A percentile compares a stretch with the other conserved stretches of the same genome.
Evolutionary conservation across 1,284 basidiomycete genomes (phyloP).

Genomic region (Blastosporella zonata): DNA sequence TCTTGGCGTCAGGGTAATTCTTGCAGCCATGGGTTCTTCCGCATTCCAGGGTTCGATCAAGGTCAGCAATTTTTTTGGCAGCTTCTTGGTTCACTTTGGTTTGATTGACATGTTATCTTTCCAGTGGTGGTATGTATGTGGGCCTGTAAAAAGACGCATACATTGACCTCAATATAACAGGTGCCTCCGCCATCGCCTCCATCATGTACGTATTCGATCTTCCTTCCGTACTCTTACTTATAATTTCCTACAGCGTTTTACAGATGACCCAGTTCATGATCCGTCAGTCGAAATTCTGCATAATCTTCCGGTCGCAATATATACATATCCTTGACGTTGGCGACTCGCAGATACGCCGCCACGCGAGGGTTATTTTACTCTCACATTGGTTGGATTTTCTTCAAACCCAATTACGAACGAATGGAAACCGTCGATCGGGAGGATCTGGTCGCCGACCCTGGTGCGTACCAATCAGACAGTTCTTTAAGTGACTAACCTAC

Average conservation of each 20-base stretch:
- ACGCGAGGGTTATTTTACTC: slow-evolving; percentile 71
- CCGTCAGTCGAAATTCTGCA: slow-evolving; percentile 44
- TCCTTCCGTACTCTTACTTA: background rate
- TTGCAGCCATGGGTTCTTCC: slow-evolving; percentile 67
- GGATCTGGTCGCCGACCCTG: slow-evolving; percentile 70
- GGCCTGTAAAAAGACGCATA: background rate
- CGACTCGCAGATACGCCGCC: slow-evolving; percentile 57
- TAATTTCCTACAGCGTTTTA: slow-evolving; percentile 51
- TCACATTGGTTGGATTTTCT: slow-evolving; percentile 86
- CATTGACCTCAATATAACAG: slow-evolving; percentile 32
- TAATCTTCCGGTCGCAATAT: slow-evolving; percentile 4
- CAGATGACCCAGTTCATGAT: slow-evolving; percentile 72
- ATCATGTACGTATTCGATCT: slow-evolving; percentile 52
- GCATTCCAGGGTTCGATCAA: slow-evolving; percentile 51
- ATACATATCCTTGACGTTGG: background rate
- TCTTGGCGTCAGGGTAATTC: slow-evolving; percentile 49
- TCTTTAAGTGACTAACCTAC: background rate
- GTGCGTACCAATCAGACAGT: slow-evolving; percentile 33
- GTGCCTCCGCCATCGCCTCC: slow-evolving; percentile 72
- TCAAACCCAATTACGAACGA: slow-evolving; percentile 65
- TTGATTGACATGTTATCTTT: slow-evolving; percentile 10
- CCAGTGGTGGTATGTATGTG: slow-evolving; percentile 47
- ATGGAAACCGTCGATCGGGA: slow-evolving; percentile 63
- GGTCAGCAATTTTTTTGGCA: slow-evolving; percentile 20
- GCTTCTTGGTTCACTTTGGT: background rate